Conservation (phyloP, 2,329 filamentous ascomycete species). For the Colletotrichum karsti region DNA sequence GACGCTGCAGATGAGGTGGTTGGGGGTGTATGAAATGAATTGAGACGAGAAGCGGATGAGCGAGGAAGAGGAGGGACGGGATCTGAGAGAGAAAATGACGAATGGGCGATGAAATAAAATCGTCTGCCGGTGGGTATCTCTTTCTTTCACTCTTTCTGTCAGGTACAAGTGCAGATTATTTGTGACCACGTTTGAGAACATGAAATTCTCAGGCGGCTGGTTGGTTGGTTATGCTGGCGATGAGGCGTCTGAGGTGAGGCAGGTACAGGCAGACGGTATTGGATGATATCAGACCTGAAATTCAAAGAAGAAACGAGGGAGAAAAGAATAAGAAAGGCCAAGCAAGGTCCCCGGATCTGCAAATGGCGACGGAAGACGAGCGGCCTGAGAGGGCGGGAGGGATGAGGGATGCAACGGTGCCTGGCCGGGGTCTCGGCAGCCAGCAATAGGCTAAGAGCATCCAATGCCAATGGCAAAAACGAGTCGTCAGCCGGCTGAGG, state of each 20-base stretch:
- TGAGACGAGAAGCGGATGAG: neutral
- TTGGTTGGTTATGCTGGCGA: neutral
- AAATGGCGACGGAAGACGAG: neutral
- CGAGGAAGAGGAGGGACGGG: neutral
- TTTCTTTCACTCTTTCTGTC: neutral
- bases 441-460: neutral
- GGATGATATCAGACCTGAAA: neutral
- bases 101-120: neutral
- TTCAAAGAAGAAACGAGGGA: neutral
- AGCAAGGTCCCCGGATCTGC: slow-evolving; percentile 11
- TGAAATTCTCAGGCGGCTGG: neutral
- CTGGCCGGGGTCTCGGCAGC: slow-evolving; percentile 2
- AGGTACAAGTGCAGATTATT: neutral
- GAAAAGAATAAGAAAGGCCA: neutral
- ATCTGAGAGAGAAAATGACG: neutral
- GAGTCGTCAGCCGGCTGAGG: slow-evolving; percentile 26
- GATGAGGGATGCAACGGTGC: neutral
- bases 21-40: neutral
- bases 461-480: slow-evolving; percentile 23
- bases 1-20: slow-evolving; percentile 20
- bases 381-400: neutral
- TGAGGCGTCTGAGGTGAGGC: neutral
- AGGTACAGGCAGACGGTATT: neutral
- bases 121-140: neutral
- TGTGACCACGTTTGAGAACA: neutral